Percentiles rank a stretch among this genome's conserved stretches.
Conservation (phyloP, 371 early-diverging fungal species). For the Mucor indicus region DNA sequence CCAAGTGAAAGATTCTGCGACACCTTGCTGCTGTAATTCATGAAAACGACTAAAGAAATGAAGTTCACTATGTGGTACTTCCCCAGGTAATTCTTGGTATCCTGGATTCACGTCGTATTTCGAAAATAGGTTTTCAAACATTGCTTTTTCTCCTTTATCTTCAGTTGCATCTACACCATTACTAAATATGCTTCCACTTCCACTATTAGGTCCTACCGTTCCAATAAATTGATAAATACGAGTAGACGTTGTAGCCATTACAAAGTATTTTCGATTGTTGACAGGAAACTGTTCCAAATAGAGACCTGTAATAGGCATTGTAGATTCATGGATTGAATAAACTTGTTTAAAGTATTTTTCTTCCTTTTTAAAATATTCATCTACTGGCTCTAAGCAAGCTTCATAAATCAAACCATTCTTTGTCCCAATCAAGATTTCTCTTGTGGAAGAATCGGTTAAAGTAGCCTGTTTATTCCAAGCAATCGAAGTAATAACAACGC, state of each 20-base stretch:
- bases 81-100: constrained; percentile 78
- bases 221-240: constrained; percentile 88
- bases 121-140: constrained; percentile 66
- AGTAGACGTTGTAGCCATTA: constrained; percentile 75
- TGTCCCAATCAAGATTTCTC: constrained; percentile 81
- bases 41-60: constrained; percentile 69
- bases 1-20: constrained; percentile 78
- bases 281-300: constrained; percentile 77
- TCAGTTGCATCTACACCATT: background rate
- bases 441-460: constrained; percentile 65
- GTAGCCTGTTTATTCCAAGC: constrained; percentile 84
- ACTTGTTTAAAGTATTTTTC: constrained; percentile 80
- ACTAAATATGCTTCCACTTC: constrained; percentile 27
- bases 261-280: constrained; percentile 67
- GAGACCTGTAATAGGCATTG: constrained; percentile 76
- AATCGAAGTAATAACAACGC: constrained; percentile 76
- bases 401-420: constrained; percentile 85
- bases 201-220: constrained; percentile 50
- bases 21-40: constrained; percentile 70
- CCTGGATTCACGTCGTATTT: constrained; percentile 60
- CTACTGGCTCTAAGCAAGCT: constrained; percentile 78
- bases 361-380: constrained; percentile 80
- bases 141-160: constrained; percentile 41
- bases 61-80: constrained; percentile 55
- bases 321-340: constrained; percentile 55